Conservation (phyloP, 345 rosid genomes). For the Psidium guajava region DNA sequence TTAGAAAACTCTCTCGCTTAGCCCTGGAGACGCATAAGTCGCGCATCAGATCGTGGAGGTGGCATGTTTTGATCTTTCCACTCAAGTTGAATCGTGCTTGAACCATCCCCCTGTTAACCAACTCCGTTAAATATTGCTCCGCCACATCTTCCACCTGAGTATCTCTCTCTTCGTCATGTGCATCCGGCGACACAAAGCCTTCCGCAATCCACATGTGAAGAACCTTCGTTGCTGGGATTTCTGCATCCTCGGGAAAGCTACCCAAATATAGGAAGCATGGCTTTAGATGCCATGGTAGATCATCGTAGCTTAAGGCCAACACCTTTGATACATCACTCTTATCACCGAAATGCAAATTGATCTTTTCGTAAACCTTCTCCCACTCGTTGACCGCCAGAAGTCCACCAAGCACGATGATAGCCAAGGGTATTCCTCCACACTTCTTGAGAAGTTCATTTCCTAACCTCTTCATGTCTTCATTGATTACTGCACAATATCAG, state of each 20-base stretch:
- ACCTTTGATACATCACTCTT: background rate
- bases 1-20: constrained; percentile 14
- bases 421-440: constrained; percentile 25
- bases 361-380: constrained; percentile 5
- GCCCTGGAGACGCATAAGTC: constrained; percentile 22
- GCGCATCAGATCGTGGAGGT: constrained; percentile 33
- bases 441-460: constrained; percentile 20
- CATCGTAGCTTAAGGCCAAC: constrained; percentile 15
- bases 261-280: constrained; percentile 22
- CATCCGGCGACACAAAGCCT: constrained; percentile 14
- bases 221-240: constrained; percentile 18
- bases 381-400: constrained; percentile 14
- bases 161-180: background rate
- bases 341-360: background rate
- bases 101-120: constrained; percentile 28
- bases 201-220: constrained; percentile 35
- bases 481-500: too few relatives aligned
- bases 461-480: constrained; percentile 3
- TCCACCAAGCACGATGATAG: constrained; percentile 28
- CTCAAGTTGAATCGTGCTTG: constrained; percentile 12
- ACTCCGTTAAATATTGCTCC: constrained; percentile 9
- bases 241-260: constrained; percentile 17
- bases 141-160: constrained; percentile 15
- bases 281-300: constrained; percentile 14
- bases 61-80: constrained; percentile 24